Percentiles rank a stretch among this genome's conserved stretches.
These are phyloP conservation scores for Candida sp. DNA, from an alignment of 1,139 yeast species.

Conservation along the genomic window DNA sequence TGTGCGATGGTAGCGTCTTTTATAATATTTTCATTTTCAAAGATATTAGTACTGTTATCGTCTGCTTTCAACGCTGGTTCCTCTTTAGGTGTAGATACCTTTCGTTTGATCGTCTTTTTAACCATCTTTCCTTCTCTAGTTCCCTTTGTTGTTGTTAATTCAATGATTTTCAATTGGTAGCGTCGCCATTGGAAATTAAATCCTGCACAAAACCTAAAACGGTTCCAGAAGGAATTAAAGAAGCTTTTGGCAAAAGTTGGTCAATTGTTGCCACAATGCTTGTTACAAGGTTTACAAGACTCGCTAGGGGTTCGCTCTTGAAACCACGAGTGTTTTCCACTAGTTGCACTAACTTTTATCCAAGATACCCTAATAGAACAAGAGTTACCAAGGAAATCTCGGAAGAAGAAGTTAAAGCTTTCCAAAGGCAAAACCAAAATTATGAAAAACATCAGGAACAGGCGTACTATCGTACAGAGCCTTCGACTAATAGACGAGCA, in stretches of 20 bases:
- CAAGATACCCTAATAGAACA: conserved; percentile 16
- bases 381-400: conserved; percentile 34
- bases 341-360: not conserved
- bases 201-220: not conserved
- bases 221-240: not conserved
- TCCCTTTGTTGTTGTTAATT: not conserved
- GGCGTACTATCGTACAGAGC: conserved; percentile 28
- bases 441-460: conserved; percentile 13
- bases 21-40: not conserved
- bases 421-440: conserved; percentile 6
- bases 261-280: not conserved
- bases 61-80: not conserved
- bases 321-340: not conserved
- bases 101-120: not conserved
- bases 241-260: not conserved
- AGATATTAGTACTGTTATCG: not conserved
- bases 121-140: not conserved
- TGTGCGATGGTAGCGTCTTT: conserved; percentile 2
- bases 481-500: conserved; percentile 9
- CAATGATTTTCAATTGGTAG: not conserved
- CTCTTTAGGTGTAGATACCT: not conserved
- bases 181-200: not conserved
- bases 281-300: not conserved
- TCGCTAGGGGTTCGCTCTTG: not conserved
- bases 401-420: conserved; percentile 29